phyloP scores from a whole-genome alignment of 2,329 filamentous ascomycete species.

The Arthrinium puccinioides region DNA sequence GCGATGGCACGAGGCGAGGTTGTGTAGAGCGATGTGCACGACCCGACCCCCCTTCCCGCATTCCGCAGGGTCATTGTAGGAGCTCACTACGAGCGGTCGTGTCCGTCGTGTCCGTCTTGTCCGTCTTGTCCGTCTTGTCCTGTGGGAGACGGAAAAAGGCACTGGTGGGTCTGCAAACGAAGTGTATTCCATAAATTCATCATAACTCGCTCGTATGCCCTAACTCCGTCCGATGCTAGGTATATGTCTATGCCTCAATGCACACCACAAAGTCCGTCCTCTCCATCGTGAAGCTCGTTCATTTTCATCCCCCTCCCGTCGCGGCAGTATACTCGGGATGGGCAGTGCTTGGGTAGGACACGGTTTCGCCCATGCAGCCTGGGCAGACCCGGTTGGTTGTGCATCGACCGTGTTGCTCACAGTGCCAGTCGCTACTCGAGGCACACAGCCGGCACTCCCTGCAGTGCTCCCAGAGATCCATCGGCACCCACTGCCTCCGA shows the following conservation, averaged over 20 bases:
- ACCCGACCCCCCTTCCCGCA: too few species aligned
- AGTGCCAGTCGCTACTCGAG: constrained; percentile 23
- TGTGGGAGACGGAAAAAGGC: too few species aligned
- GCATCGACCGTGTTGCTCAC: constrained; percentile 22
- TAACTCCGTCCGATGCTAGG: constrained; percentile 4
- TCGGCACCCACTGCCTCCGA: constrained; percentile 19
- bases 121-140: too few species aligned
- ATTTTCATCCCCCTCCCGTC: constrained; percentile 5
- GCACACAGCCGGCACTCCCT: constrained; percentile 22
- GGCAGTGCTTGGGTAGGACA: constrained; percentile 12
- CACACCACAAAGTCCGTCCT: not conserved
- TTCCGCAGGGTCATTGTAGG: too few species aligned
- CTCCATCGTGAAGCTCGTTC: constrained; percentile 1
- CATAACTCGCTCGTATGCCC: constrained; percentile 4
- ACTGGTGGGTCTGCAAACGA: too few species aligned
- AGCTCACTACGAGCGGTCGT: too few species aligned
- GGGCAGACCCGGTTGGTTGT: constrained; percentile 20
- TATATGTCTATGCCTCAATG: constrained; percentile 4
- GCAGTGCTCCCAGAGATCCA: constrained; percentile 21
- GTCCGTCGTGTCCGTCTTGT: too few species aligned
- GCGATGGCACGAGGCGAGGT: too few species aligned
- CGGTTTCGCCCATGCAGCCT: constrained; percentile 14
- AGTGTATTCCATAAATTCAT: too few species aligned
- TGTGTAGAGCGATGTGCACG: too few species aligned
- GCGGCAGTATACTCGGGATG: constrained; percentile 5